These are phyloP conservation scores for Hydnomerulius pinastri DNA, from an alignment of 768 basidiomycete genomes.

Conservation along the genomic window DNA sequence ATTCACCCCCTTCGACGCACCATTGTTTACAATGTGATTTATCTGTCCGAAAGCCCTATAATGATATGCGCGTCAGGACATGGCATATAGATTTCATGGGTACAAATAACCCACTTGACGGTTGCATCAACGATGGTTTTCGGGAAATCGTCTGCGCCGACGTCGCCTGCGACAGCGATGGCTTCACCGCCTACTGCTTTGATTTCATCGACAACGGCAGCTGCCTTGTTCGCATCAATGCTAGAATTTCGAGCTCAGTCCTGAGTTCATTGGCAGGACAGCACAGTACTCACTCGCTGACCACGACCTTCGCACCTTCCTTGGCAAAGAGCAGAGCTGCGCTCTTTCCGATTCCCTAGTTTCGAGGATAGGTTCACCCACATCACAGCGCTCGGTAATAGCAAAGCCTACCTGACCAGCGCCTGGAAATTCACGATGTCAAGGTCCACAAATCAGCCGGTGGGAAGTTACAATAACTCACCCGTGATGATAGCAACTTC, in stretches of 20 bases:
- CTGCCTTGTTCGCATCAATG: constrained; percentile 71
- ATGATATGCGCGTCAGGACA: not conserved
- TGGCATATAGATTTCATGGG: constrained; percentile 16
- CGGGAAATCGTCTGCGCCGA: constrained; percentile 82
- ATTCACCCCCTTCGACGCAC: constrained; percentile 31
- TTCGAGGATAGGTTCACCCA: not conserved
- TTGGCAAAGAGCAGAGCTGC: constrained; percentile 77
- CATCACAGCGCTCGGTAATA: constrained; percentile 14
- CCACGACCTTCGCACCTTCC: constrained; percentile 86
- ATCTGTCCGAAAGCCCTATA: constrained; percentile 77
- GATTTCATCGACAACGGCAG: constrained; percentile 71
- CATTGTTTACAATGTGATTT: constrained; percentile 87
- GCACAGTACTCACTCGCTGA: constrained; percentile 63
- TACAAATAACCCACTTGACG: constrained; percentile 59
- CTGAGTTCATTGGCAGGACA: not conserved
- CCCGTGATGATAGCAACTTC: constrained; percentile 89
- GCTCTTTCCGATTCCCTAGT: constrained; percentile 76
- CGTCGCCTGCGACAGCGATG: constrained; percentile 76
- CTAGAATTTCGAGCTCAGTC: constrained; percentile 37
- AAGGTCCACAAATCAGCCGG: not conserved
- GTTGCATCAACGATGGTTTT: constrained; percentile 76
- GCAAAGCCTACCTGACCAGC: constrained; percentile 71
- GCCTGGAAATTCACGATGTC: constrained; percentile 40
- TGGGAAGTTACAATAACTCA: constrained; percentile 38
- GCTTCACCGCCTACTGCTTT: constrained; percentile 71